Evolutionary conservation across 352 stramenopile species (phyloP).

Genomic region (Globisporangium echinulatum): DNA sequence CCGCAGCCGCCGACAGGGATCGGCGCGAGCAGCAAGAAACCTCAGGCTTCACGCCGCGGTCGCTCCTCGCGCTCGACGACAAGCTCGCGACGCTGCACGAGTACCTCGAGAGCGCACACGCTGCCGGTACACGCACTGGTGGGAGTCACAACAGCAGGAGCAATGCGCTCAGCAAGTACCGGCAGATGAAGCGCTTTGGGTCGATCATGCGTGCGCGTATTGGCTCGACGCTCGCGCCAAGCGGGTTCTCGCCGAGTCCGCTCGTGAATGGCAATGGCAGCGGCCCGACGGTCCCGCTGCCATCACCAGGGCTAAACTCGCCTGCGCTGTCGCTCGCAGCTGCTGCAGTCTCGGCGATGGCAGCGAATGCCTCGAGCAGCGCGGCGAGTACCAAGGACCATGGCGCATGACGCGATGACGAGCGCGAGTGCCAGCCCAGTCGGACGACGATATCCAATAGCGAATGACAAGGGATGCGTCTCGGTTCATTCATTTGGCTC

Average conservation of each 20-base stretch:
- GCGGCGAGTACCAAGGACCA: too few species aligned
- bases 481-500: neutral
- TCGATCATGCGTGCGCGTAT: constrained; percentile 55
- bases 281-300: neutral
- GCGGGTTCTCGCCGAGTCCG: constrained; percentile 1
- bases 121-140: constrained; percentile 10
- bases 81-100: constrained; percentile 63
- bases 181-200: constrained; percentile 58
- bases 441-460: too few species aligned
- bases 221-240: constrained; percentile 7
- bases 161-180: constrained; percentile 41
- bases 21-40: constrained; percentile 29
- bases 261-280: neutral
- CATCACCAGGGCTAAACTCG: neutral
- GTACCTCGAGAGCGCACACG: constrained; percentile 35
- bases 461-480: neutral
- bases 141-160: neutral
- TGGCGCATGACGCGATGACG: too few species aligned
- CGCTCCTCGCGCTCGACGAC: constrained; percentile 38
- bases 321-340: neutral
- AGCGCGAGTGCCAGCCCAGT: too few species aligned
- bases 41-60: constrained; percentile 39
- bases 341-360: neutral
- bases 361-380: neutral
- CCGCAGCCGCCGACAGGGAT: constrained; percentile 7